Base-by-base conservation (phyloP, 345 rosid species). In the Salix exigua region DNA sequence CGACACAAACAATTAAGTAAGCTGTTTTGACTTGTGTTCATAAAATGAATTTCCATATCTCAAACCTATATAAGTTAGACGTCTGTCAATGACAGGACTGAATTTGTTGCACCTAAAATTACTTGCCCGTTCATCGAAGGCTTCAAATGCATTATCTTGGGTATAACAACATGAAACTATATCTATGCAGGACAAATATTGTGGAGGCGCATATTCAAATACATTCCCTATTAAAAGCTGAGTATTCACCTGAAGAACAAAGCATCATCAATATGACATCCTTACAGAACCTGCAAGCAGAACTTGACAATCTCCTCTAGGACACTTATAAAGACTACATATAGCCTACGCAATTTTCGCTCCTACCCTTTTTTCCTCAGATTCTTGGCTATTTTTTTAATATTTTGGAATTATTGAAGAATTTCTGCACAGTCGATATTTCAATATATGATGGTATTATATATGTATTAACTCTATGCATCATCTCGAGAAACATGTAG, bases 191-290 rank as follows among this genome's bases (percentile, higher is more conserved):
- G 94, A 93, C 98, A 72, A 93, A 96, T 80, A 93, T 93, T 38
- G 89, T 93, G 71, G 99, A 96, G 86, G 99, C 99, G 64, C 97
- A 96, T 86, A 66, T 87, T 18, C 98, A 96, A 81, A 89, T 96
- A 30, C 91, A 85, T 71, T 78, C 91, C 28, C 87, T 96, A 75
- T 77, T 96, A 23, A 89, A 82, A 83, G 82, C 84, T 0, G 99
- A 96, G 83, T 96, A 96, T 80, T 85, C 94, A 6, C 75, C 83
- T 0, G 92, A 91, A 85, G 98, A 96, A 68, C 91, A 89, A 82
- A 83, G 76, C 84, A 81, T 77, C 77, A 89, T 93, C 35, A 84
- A 86, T 76, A 88, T 93, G 96, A 85, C 87, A 19, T 73, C 92
- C 51, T 82, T 90, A 33, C 82, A 78, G 4, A 97, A 90, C 73